Percentiles rank a stretch among this genome's conserved stretches.
Conservation (phyloP, 208 protist genomes). For the Leishmania major region DNA sequence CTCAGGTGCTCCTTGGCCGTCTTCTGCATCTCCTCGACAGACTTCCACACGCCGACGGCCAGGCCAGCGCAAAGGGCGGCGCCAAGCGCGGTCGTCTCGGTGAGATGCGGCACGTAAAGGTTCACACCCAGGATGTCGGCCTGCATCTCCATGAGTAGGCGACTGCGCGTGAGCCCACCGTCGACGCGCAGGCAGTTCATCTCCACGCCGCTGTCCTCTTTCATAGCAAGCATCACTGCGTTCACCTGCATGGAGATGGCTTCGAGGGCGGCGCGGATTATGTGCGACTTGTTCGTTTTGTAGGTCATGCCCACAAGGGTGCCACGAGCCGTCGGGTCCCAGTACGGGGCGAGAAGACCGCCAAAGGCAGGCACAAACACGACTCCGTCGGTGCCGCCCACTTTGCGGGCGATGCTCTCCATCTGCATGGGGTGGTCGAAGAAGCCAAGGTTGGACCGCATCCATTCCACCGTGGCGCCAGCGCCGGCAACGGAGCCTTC, state of each 20-base stretch:
- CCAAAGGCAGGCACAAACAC: slow-evolving; percentile 98
- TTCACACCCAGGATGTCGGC: slow-evolving; percentile 83
- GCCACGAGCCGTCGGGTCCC: slow-evolving; percentile 95
- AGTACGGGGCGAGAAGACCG: slow-evolving; percentile 97
- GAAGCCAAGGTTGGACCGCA: slow-evolving; percentile 93
- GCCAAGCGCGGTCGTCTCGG: slow-evolving; percentile 79
- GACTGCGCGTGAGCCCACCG: slow-evolving; percentile 93
- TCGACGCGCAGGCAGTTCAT: slow-evolving; percentile 92
- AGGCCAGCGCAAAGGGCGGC: slow-evolving; percentile 81
- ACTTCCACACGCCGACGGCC: slow-evolving; percentile 64
- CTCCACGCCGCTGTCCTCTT: slow-evolving; percentile 71
- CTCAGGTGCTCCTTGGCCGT: slow-evolving; percentile 35
- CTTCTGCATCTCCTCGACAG: slow-evolving; percentile 46
- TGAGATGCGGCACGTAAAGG: slow-evolving; percentile 69
- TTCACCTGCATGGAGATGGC: slow-evolving; percentile 90
- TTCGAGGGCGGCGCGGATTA: slow-evolving; percentile 89
- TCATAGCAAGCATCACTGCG: slow-evolving; percentile 87
- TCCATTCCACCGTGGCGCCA: slow-evolving; percentile 94
- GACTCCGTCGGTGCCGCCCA: slow-evolving; percentile 77
- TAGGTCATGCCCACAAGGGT: slow-evolving; percentile 94
- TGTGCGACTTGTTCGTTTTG: slow-evolving; percentile 80
- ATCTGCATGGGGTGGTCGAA: slow-evolving; percentile 70
- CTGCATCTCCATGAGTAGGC: slow-evolving; percentile 96
- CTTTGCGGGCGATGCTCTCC: slow-evolving; percentile 55
- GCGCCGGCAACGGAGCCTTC: slow-evolving; percentile 94